phyloP scores from a whole-genome alignment of 2,329 filamentous ascomycete species.

The Arthrobotrys entomopaga region DNA sequence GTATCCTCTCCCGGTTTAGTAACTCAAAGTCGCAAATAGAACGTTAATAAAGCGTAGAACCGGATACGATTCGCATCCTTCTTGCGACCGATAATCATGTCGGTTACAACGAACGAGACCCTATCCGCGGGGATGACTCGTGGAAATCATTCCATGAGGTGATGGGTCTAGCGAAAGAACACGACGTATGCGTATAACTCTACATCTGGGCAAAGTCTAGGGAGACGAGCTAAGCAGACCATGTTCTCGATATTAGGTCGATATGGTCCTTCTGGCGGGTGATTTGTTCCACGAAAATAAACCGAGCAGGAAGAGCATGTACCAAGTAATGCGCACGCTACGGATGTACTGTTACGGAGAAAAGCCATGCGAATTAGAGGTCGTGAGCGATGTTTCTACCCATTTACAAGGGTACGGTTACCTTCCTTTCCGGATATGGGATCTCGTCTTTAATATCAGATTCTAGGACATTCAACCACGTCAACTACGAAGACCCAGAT shows the following conservation, averaged over 20 bases:
- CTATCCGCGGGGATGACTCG: slow-evolving; percentile 94
- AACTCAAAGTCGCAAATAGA: too few relatives aligned
- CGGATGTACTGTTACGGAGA: slow-evolving; percentile 93
- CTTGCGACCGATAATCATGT: slow-evolving; percentile 98
- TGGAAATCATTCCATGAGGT: slow-evolving; percentile 97
- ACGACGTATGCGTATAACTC: slow-evolving; percentile 70
- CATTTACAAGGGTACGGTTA: slow-evolving; percentile 76
- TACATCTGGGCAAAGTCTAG: too few relatives aligned
- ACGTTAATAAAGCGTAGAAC: slow-evolving; percentile 25
- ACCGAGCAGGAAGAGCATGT: slow-evolving; percentile 93
- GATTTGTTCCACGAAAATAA: slow-evolving; percentile 99
- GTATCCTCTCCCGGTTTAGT: not conserved
- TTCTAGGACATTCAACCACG: slow-evolving; percentile 79
- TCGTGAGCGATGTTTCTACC: slow-evolving; percentile 90
- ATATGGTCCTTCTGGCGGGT: slow-evolving; percentile 95
- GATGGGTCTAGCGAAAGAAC: slow-evolving; percentile 83
- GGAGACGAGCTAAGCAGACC: too few relatives aligned
- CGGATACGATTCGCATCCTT: slow-evolving; percentile 93
- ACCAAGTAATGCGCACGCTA: slow-evolving; percentile 94
- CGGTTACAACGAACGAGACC: slow-evolving; percentile 91
- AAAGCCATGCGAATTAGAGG: slow-evolving; percentile 93
- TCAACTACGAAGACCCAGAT: slow-evolving; percentile 97
- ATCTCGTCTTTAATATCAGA: not conserved
- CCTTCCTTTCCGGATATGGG: not conserved
- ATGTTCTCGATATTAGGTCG: slow-evolving; percentile 68